These are phyloP conservation scores for Neodidymelliopsis sp. DNA, from an alignment of 2,329 filamentous ascomycete species.

Conservation along the genomic window DNA sequence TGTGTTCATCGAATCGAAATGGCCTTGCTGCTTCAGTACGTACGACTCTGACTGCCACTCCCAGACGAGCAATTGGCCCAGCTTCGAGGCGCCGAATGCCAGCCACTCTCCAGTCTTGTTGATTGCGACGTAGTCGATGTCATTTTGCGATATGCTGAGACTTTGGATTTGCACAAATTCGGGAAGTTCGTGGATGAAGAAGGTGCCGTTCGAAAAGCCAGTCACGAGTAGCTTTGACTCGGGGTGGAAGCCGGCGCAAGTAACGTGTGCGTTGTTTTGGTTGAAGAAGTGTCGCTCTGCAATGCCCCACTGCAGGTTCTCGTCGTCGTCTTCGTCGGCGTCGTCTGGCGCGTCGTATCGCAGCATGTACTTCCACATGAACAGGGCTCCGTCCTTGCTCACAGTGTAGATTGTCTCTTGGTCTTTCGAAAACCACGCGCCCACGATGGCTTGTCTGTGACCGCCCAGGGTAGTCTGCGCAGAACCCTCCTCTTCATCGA, in stretches of 20 bases:
- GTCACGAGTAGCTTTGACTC: slow-evolving; percentile 91
- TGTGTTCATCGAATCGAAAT: slow-evolving; percentile 95
- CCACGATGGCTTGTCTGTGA: slow-evolving; percentile 87
- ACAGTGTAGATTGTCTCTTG: slow-evolving; percentile 97
- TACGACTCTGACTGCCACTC: slow-evolving; percentile 99
- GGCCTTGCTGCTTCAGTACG: slow-evolving; percentile 96
- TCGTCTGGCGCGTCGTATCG: slow-evolving; percentile 64
- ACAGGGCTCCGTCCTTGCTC: slow-evolving; percentile 96
- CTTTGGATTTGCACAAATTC: slow-evolving; percentile 96
- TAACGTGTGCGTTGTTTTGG: slow-evolving; percentile 85
- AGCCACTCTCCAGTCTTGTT: slow-evolving; percentile 97
- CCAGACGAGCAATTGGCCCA: slow-evolving; percentile 97
- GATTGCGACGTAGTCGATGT: slow-evolving; percentile 93
- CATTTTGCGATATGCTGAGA: slow-evolving; percentile 91
- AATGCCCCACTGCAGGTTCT: slow-evolving; percentile 86
- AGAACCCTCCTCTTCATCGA: slow-evolving; percentile 86
- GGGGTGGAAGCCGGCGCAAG: slow-evolving; percentile 89
- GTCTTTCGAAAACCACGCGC: slow-evolving; percentile 95
- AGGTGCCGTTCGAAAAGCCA: slow-evolving; percentile 93
- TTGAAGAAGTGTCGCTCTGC: slow-evolving; percentile 92
- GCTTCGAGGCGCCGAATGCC: slow-evolving; percentile 92
- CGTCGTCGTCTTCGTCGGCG: slow-evolving; percentile 65
- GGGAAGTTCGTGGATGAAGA: slow-evolving; percentile 93
- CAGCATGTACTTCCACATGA: slow-evolving; percentile 85
- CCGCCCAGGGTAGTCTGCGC: slow-evolving; percentile 88